These are phyloP conservation scores for Rosa multiflora DNA, from an alignment of 306 rosid genomes.

Conservation along the genomic window DNA sequence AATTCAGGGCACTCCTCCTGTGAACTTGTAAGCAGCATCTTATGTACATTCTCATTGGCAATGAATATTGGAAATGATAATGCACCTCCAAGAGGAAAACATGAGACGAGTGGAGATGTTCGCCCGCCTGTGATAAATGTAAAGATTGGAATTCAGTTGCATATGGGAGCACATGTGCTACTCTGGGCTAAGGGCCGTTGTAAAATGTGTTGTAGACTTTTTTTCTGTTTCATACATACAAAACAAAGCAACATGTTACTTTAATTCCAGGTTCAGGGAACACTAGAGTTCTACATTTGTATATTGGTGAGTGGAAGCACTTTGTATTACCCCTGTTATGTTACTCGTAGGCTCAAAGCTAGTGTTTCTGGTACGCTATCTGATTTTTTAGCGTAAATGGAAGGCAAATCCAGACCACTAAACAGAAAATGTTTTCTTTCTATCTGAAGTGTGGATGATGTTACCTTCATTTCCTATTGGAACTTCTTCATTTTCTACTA, in stretches of 20 bases:
- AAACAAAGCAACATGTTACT: not conserved
- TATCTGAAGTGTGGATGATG: not conserved
- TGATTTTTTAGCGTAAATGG: not conserved
- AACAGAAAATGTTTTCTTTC: not conserved
- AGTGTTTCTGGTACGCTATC: not conserved
- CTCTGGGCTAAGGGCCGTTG: constrained; percentile 22
- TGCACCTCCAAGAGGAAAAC: constrained; percentile 17
- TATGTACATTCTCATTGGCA: constrained; percentile 8
- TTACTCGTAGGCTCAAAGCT: constrained; percentile 2
- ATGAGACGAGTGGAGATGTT: not conserved
- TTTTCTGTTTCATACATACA: not conserved
- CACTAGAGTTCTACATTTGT: not conserved
- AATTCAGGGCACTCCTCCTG: constrained; percentile 82
- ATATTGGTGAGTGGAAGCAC: constrained; percentile 10
- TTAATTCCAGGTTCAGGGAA: constrained; percentile 7
- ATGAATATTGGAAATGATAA: not conserved
- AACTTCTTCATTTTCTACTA: not conserved
- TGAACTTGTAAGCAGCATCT: constrained; percentile 57
- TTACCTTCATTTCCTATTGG: not conserved
- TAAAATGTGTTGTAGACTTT: constrained; percentile 2
- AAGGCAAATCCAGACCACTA: not conserved
- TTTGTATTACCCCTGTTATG: not conserved
- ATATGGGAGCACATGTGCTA: constrained; percentile 32
- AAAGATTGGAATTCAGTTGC: constrained; percentile 8
- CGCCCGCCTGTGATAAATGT: not conserved